Base-by-base conservation (phyloP, 768 basidiomycete genomes). In the Mycena alexandri region DNA sequence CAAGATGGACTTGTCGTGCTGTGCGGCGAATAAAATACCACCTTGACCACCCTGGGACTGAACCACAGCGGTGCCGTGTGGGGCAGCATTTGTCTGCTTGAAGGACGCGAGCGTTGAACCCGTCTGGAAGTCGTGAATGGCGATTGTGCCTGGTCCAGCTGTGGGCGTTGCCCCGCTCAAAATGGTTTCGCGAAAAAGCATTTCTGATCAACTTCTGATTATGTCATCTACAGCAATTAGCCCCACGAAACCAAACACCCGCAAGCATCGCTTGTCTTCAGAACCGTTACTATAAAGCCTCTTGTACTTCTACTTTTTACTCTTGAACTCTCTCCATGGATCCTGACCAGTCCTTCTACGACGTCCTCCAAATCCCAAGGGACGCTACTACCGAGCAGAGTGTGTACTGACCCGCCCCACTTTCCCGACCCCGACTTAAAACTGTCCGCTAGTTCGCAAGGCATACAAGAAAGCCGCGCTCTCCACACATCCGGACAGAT, bases 1-100 rank as follows among this genome's bases (percentile, higher is more conserved):
- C 70, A 98, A 74, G 47, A 97, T 85, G 0, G 94, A 89, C 78
- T 98, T 98, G 65, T 96, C 94, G 52, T 90, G 88, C 76, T 98
- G 96, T 2, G 90, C 89, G 33, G 94, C 90, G 22, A 98, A 84
- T 59, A 98, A 84, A 65, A 95, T 84, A 1, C 96, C 96, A 24
- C 97, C 98, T 69, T 89, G 86, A 0, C 90, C 90, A 76, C 89
- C 82, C 54, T 79, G 82, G 1, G 93, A 91, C 62, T 88, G 86
- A 5, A 94, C 83, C 25, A 89, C 81, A 9, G 89, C 87, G n/a
- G 89, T 89, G 73, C 88, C 93, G 60, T 91, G 87, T 4, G 83
- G 74, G 13, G 81, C 78, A 22, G 93, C 84, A 68, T 81, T 91
- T 2, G 92, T 91, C 68, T 95, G 95, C 75, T 96, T 97, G 85